Evolutionary conservation across 805 yeast species (phyloP), one percentile per base, ranked within the genome.

Genomic region (Candida pseudoglaebosa): DNA sequence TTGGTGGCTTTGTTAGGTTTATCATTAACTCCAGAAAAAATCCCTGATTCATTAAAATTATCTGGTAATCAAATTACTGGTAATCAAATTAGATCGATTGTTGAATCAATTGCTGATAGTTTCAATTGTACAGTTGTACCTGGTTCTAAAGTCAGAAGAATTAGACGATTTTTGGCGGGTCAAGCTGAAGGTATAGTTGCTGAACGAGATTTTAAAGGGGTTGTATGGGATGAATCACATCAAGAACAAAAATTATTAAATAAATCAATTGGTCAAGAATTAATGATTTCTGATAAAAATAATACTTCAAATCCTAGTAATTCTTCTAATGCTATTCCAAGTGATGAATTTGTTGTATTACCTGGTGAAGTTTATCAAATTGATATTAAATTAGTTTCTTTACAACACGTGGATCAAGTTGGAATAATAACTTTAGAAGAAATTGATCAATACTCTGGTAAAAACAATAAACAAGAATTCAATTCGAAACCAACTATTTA

Each of bases 161-260:
- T 90, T 41, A 78, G 96, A 70, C 78, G 98, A 57, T 93, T 91
- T 54, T 77, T 93, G 56, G 95, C 95, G 28, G 99, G 99, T 38
- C 99, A 93, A 70, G 82, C 90, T 42, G 95, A 88, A 56, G 93
- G 89, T 57, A 70, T 89, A 39, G 93, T 89, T 47, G 91, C 90
- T 28, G 99, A 91, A 67, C 77, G 81, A 56, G 96, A 87, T 48
- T 86, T 84, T 65, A 90, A 91, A 63, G 96, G 96, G 56, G 95
- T 90, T 39, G 84, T 76, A 19, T 85, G 95, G 95, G 75, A 83
- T 38, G 95, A 85, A 65, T 71, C 81, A 28, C 84, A 84, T 60
- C 93, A 84, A 64, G 95, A 85, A 65, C 69, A 70, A 28, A 55
- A 58, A 17, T 67, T 84, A 41, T 65, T 82, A 41, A 59, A 58